Evolutionary conservation across 768 basidiomycete species (phyloP).

Genomic region (Tephrocybe sp.): DNA sequence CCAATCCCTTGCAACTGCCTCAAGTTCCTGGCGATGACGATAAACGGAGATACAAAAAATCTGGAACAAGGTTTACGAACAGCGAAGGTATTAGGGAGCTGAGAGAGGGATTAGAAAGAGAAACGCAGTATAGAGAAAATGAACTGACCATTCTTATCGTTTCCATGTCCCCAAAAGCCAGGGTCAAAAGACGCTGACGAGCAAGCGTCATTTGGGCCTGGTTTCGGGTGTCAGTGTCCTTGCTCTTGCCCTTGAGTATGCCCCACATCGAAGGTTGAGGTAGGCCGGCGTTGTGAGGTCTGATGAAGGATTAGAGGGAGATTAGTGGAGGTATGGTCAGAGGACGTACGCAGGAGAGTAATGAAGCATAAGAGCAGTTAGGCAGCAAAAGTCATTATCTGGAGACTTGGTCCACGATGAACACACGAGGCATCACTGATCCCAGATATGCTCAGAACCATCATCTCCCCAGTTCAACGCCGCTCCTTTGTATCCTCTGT

Average conservation of each 20-base stretch:
- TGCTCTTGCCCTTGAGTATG: slow-evolving; percentile 71
- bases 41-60: slow-evolving; percentile 1
- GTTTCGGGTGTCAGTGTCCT: slow-evolving; percentile 60
- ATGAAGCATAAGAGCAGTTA: slow-evolving; percentile 48
- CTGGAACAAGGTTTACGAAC: slow-evolving; percentile 40
- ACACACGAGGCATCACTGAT: slow-evolving; percentile 52
- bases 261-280: slow-evolving; percentile 55
- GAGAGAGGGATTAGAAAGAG: slow-evolving; percentile 10
- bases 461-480: slow-evolving; percentile 14
- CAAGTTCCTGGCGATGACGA: slow-evolving; percentile 59
- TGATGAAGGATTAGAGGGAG: slow-evolving; percentile 37
- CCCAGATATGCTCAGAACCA: slow-evolving; percentile 19
- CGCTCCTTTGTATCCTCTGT: slow-evolving; percentile 48
- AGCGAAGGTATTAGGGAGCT: slow-evolving; percentile 68
- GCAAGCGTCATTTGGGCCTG: slow-evolving; percentile 66
- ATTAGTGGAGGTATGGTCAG: slow-evolving; percentile 20
- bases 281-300: slow-evolving; percentile 64
- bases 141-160: slow-evolving; percentile 67
- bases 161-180: slow-evolving; percentile 84
- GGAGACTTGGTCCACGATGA: slow-evolving; percentile 37
- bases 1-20: slow-evolving; percentile 80
- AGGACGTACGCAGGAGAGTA: slow-evolving; percentile 71
- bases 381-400: slow-evolving; percentile 24
- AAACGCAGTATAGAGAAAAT: slow-evolving; percentile 5
- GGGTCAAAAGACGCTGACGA: slow-evolving; percentile 74